A percentile compares a stretch with the other conserved stretches of the same genome.
Evolutionary conservation across 345 rosid genomes (phyloP).

Genomic region (Salix arbutifolia): DNA sequence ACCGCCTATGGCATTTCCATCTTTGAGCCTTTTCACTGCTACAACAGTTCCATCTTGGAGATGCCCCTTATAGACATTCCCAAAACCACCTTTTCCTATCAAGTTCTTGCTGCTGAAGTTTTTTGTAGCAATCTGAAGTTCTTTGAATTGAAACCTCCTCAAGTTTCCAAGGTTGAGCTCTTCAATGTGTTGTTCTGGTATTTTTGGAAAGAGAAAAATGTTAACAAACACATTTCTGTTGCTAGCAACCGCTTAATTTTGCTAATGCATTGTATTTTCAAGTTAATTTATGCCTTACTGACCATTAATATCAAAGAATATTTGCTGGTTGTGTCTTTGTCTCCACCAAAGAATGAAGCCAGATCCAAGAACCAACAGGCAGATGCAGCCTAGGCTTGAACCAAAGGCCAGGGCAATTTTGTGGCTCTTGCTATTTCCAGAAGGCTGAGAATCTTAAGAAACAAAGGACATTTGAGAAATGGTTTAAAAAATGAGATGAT

Average conservation of each 20-base stretch:
- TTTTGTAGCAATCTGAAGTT: slow-evolving; percentile 75
- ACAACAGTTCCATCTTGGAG: slow-evolving; percentile 72
- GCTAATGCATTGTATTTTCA: not conserved
- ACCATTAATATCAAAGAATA: slow-evolving; percentile 89
- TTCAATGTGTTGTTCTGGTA: slow-evolving; percentile 60
- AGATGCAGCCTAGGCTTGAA: slow-evolving; percentile 58
- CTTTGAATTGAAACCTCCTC: slow-evolving; percentile 79
- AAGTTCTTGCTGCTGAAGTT: slow-evolving; percentile 88
- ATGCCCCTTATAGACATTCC: slow-evolving; percentile 83
- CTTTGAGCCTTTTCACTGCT: slow-evolving; percentile 81
- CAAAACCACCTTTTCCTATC: slow-evolving; percentile 89
- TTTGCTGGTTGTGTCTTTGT: slow-evolving; percentile 70
- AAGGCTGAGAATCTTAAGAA: slow-evolving; percentile 44
- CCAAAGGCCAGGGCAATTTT: slow-evolving; percentile 69
- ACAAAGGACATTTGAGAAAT: slow-evolving; percentile 16
- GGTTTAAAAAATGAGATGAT: not conserved
- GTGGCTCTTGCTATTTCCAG: slow-evolving; percentile 43
- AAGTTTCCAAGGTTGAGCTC: slow-evolving; percentile 77
- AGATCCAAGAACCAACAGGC: slow-evolving; percentile 53
- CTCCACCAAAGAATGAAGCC: slow-evolving; percentile 80
- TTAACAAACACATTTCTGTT: not conserved
- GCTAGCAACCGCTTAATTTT: not conserved
- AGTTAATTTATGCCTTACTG: slow-evolving; percentile 18
- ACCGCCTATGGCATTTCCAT: slow-evolving; percentile 63
- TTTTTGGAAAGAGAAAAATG: slow-evolving; percentile 7